Conservation (phyloP, 2,329 filamentous ascomycete genomes). For the Cylindrodendrum hubeiense region DNA sequence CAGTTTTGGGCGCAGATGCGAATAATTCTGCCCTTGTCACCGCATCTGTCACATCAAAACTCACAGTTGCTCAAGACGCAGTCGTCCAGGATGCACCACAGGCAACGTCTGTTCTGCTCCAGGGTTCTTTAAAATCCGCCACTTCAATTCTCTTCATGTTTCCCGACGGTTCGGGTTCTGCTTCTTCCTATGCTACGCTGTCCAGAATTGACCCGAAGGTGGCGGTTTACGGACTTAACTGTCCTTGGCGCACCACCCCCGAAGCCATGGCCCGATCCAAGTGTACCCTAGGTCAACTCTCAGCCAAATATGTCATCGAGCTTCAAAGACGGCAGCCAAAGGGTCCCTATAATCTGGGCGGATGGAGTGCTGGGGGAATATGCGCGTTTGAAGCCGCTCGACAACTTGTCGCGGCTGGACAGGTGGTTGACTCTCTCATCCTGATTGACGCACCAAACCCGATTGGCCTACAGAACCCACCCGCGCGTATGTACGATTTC, state of each 20-base stretch:
- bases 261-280: slow-evolving; percentile 61
- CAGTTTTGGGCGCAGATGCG: slow-evolving; percentile 6
- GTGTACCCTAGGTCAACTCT: slow-evolving; percentile 33
- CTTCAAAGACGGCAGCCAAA: slow-evolving; percentile 78
- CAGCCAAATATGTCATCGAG: slow-evolving; percentile 64
- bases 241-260: slow-evolving; percentile 73
- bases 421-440: slow-evolving; percentile 70
- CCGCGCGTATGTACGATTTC: slow-evolving; percentile 73
- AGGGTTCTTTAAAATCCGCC: slow-evolving; percentile 29
- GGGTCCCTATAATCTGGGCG: slow-evolving; percentile 76
- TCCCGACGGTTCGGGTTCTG: slow-evolving; percentile 48
- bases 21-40: neutral
- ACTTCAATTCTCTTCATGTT: slow-evolving; percentile 39
- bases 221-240: slow-evolving; percentile 68
- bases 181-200: slow-evolving; percentile 45
- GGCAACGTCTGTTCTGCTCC: slow-evolving; percentile 41
- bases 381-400: slow-evolving; percentile 76
- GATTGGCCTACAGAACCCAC: slow-evolving; percentile 76
- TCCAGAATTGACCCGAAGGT: slow-evolving; percentile 57
- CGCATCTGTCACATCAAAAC: neutral
- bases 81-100: slow-evolving; percentile 28
- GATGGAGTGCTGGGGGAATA: slow-evolving; percentile 84
- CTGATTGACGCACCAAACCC: slow-evolving; percentile 77
- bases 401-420: slow-evolving; percentile 68
- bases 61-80: neutral